These are phyloP conservation scores for Aphelidium insulamus DNA, from an alignment of 371 early-diverging fungal species.

Conservation along the genomic window DNA sequence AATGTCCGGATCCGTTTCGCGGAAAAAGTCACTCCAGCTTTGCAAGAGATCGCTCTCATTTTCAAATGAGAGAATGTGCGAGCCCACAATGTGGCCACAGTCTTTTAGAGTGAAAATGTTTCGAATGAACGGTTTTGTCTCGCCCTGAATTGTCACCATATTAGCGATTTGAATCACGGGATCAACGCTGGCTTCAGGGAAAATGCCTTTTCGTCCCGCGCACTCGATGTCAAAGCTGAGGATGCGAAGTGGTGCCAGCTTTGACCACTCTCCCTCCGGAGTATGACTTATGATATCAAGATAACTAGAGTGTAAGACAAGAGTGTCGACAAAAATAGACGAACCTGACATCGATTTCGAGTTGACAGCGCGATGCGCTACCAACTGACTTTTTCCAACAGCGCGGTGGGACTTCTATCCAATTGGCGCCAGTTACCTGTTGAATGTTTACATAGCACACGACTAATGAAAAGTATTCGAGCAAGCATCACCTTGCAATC, in stretches of 20 bases:
- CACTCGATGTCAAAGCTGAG: conserved; percentile 99
- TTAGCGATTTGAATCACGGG: conserved; percentile 99
- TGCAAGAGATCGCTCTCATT: conserved; percentile 64
- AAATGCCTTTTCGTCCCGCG: conserved; percentile 85
- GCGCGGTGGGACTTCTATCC: conserved; percentile 80
- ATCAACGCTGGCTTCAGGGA: conserved; percentile 83
- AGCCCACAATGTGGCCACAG: conserved; percentile 86
- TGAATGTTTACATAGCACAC: background rate
- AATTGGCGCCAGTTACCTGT: conserved; percentile 64
- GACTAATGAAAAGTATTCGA: background rate
- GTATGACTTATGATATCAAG: conserved; percentile 58
- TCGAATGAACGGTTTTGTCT: conserved; percentile 60
- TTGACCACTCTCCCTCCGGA: conserved; percentile 77
- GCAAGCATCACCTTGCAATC: conserved; percentile 38
- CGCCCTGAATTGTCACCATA: conserved; percentile 76
- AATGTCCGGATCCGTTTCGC: conserved; percentile 84
- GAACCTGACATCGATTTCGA: conserved; percentile 51
- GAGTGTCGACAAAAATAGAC: conserved; percentile 5
- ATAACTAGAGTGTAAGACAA: conserved; percentile 14
- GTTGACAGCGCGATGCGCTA: conserved; percentile 27
- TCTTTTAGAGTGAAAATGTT: conserved; percentile 79
- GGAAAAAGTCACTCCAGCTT: conserved; percentile 75
- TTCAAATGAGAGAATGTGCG: conserved; percentile 62
- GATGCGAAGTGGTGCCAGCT: conserved; percentile 87
- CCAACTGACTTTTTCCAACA: conserved; percentile 32